Percentiles rank a stretch among this genome's conserved stretches.
Evolutionary conservation across 805 yeast species (phyloP).

Genomic region (Wickerhamiella vanderwaltii): DNA sequence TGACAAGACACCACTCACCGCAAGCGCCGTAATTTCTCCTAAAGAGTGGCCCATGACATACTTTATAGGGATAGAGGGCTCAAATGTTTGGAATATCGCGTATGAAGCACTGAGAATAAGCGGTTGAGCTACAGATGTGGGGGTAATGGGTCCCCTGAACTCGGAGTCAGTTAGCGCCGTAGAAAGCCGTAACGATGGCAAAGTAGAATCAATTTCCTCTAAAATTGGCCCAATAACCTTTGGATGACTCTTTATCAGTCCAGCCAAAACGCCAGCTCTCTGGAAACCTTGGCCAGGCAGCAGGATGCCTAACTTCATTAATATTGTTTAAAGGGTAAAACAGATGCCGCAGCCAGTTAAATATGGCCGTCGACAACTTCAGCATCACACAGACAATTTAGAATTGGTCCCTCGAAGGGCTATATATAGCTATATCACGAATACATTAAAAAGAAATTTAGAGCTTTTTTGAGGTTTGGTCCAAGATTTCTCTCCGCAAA

Average conservation of each 20-base stretch:
- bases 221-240: conserved; percentile 21
- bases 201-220: conserved; percentile 29
- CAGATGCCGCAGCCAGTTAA: too few relatives aligned
- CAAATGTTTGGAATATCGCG: conserved; percentile 23
- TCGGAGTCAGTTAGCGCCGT: conserved; percentile 15
- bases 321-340: neutral
- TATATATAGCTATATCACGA: conserved; percentile 4
- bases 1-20: conserved; percentile 29
- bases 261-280: conserved; percentile 24
- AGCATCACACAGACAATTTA: neutral
- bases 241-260: conserved; percentile 19
- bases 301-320: conserved; percentile 14
- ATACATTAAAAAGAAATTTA: conserved; percentile 17
- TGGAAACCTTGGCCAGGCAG: conserved; percentile 32
- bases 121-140: conserved; percentile 43
- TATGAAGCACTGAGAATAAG: conserved; percentile 36
- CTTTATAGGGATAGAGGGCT: conserved; percentile 10
- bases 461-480: conserved; percentile 35
- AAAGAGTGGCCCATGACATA: conserved; percentile 36
- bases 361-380: too few relatives aligned
- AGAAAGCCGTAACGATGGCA: conserved; percentile 28
- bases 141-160: conserved; percentile 18
- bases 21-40: conserved; percentile 39
- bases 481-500: conserved; percentile 44
- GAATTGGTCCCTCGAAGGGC: neutral